phyloP scores from a whole-genome alignment of 805 yeast species.

The Ogataea nitratoaversa region DNA sequence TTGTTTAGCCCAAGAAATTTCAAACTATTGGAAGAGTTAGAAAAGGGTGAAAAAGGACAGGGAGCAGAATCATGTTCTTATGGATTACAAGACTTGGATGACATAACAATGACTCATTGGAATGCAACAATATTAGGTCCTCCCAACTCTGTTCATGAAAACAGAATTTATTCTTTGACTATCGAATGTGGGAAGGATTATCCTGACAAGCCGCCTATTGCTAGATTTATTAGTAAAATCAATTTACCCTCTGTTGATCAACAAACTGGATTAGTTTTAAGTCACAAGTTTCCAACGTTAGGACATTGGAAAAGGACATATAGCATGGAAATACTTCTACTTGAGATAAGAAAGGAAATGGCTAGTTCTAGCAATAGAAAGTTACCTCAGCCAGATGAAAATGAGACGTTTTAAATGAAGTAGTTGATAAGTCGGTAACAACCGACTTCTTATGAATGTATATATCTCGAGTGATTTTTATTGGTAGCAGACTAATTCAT shows the following conservation, averaged over 20 bases:
- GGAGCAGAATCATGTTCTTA: constrained; percentile 97
- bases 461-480: too few relatives aligned
- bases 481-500: constrained; percentile 1
- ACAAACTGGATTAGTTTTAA: constrained; percentile 50
- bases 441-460: too few relatives aligned
- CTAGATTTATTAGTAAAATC: constrained; percentile 75
- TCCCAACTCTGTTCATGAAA: constrained; percentile 78
- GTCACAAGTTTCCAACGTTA: constrained; percentile 59
- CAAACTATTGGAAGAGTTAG: constrained; percentile 91
- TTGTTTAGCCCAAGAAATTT: constrained; percentile 95
- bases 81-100: constrained; percentile 87
- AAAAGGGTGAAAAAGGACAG: constrained; percentile 95
- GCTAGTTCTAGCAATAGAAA: constrained; percentile 78
- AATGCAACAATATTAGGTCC: constrained; percentile 98
- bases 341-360: constrained; percentile 89
- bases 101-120: constrained; percentile 92
- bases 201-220: constrained; percentile 86
- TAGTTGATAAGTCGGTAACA: too few relatives aligned
- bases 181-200: constrained; percentile 79
- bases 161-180: constrained; percentile 81
- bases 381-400: constrained; percentile 89
- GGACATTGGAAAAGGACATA: constrained; percentile 84
- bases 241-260: constrained; percentile 89
- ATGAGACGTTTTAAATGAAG: constrained; percentile 48
- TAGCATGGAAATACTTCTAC: constrained; percentile 87